Percentiles rank a stretch among this genome's conserved stretches.
Conservation (phyloP, 176 grass and related monocot species). For the Musa itinerans region DNA sequence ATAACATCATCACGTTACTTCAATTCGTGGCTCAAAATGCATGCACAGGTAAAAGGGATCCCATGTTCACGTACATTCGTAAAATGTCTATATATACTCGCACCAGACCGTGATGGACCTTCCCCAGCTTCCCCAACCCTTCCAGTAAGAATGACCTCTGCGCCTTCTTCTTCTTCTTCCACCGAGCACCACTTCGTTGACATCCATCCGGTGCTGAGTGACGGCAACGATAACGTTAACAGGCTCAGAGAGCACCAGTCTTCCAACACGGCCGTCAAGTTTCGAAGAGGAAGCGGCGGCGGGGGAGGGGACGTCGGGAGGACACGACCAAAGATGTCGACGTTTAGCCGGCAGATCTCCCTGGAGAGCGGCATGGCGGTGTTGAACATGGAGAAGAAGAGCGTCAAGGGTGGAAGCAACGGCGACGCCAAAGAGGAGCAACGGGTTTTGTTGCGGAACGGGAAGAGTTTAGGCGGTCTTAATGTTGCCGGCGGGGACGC, state of each 20-base stretch:
- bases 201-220: constrained; percentile 18
- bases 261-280: constrained; percentile 36
- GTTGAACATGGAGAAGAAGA: constrained; percentile 51
- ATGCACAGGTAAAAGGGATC: constrained; percentile 15
- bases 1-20: neutral
- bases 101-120: neutral
- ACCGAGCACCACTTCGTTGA: constrained; percentile 30
- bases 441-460: constrained; percentile 53
- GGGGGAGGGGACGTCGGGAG: constrained; percentile 26
- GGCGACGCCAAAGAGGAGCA: constrained; percentile 14
- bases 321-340: constrained; percentile 26
- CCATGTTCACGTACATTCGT: too few relatives aligned
- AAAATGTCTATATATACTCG: too few relatives aligned
- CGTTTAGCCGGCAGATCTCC: constrained; percentile 70
- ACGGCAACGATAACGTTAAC: constrained; percentile 21
- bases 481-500: constrained; percentile 12
- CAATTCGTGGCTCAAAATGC: constrained; percentile 28
- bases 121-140: neutral
- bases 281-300: constrained; percentile 5
- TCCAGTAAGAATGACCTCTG: constrained; percentile 29
- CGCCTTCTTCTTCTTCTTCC: constrained; percentile 21
- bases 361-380: constrained; percentile 68
- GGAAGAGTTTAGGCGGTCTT: constrained; percentile 55
- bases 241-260: constrained; percentile 17
- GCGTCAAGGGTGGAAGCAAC: constrained; percentile 17